Evolutionary conservation across 2,329 filamentous ascomycete genomes (phyloP).

Genomic region (Samsoniella hepiali): DNA sequence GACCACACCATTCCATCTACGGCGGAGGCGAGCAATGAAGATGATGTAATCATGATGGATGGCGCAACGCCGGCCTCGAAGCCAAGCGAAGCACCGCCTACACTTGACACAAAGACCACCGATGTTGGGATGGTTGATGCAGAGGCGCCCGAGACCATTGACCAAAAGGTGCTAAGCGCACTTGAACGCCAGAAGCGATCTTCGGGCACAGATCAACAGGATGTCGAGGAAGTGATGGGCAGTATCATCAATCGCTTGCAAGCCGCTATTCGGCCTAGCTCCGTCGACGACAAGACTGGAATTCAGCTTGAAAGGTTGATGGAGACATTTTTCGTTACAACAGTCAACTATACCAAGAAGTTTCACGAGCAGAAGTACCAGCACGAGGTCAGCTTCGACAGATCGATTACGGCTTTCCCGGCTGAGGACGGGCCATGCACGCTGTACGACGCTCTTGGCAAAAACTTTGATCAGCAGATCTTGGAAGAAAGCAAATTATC

Average conservation of each 20-base stretch:
- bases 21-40: constrained; percentile 1
- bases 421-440: constrained; percentile 50
- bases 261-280: constrained; percentile 75
- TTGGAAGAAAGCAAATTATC: constrained; percentile 62
- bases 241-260: constrained; percentile 89
- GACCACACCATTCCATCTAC: constrained; percentile 24
- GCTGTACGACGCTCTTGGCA: constrained; percentile 81
- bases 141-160: constrained; percentile 38
- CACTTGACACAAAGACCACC: constrained; percentile 15
- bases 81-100: background rate
- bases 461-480: constrained; percentile 76
- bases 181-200: constrained; percentile 45
- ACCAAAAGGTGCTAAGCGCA: constrained; percentile 44
- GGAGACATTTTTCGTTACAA: constrained; percentile 62
- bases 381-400: constrained; percentile 54
- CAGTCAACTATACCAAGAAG: constrained; percentile 57
- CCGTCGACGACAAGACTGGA: constrained; percentile 57
- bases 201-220: constrained; percentile 71
- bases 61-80: background rate
- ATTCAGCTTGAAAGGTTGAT: constrained; percentile 82
- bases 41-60: constrained; percentile 26
- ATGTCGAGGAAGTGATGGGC: constrained; percentile 93
- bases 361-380: constrained; percentile 41
- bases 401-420: constrained; percentile 60
- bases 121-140: constrained; percentile 32